Evolutionary conservation across 2,329 filamentous ascomycete genomes (phyloP), one percentile per base, ranked within the genome.

Genomic region (Fusarium sp.): DNA sequence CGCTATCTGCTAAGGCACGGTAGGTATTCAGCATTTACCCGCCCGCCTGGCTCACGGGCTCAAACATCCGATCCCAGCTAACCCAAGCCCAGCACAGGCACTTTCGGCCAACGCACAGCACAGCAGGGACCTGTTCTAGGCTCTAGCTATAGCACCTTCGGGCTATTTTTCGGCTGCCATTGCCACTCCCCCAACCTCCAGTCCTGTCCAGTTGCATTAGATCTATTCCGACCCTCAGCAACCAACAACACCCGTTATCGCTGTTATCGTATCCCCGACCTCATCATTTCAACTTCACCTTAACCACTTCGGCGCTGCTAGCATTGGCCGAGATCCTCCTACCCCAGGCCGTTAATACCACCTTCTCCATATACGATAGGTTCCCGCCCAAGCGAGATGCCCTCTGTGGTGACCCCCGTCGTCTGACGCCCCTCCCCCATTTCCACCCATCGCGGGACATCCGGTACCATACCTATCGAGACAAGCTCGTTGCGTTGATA

Each of bases 371-470:
- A 61, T 33, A 62, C 57, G 50, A 66, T 58, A 62, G 49, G 44
- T 38, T 66, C 49, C 42, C 33, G 43, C 52, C 44, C 38, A 65
- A 65, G 50, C 72, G 73, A 75, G 67, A 75, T 75, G 73, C 70
- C 52, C 65, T 65, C 62, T 62, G 68, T 54, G 70, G 64, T 60
- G 67, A 72, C 62, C 63, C 61, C 69, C 71, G 73, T 73, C 69
- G 64, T 73, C 71, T 75, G 73, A 75, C 72, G 72, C 61, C 56
- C 62, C 67, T 66, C 71, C 56, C 64, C 59, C 57, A 57, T 64
- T 62, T 34, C 61, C 60, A 59, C 49, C 62, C 61, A 59, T 67
- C 61, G 62, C 57, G 71, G 71, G 69, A 71, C 71, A 72, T 51
- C 57, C 71, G 67, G 70, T 57, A 65, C 42, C 38, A 19, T 62